Evolutionary conservation across 345 rosid species (phyloP).

Genomic region (Mangifera indica): DNA sequence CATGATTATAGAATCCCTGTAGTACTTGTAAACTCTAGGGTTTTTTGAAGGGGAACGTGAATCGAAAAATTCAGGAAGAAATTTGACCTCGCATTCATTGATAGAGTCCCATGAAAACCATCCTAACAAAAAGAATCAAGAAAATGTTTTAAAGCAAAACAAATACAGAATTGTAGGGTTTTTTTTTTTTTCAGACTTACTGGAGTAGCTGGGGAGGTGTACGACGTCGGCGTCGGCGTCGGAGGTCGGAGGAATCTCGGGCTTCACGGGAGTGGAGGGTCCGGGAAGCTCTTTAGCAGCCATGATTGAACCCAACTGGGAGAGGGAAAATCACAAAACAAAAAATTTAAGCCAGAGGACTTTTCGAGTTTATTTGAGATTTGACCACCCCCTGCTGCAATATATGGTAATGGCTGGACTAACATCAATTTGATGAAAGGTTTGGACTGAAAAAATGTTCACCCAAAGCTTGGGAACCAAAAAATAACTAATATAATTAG

Average conservation of each 20-base stretch:
- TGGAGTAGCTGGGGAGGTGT: conserved; percentile 75
- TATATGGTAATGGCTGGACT: no score
- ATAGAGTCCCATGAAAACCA: conserved; percentile 75
- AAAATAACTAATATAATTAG: no score
- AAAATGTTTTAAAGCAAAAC: not conserved
- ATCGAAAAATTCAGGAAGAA: conserved; percentile 79
- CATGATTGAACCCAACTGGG: not conserved
- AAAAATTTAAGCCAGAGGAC: not conserved
- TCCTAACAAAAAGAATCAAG: conserved; percentile 35
- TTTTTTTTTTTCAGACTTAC: conserved; percentile 41
- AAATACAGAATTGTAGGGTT: not conserved
- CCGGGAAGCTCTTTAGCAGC: conserved; percentile 29
- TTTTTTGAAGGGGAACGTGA: conserved; percentile 59
- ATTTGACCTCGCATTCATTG: conserved; percentile 71
- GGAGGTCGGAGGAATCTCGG: conserved; percentile 28
- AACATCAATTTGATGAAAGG: no score
- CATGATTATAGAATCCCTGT: conserved; percentile 71
- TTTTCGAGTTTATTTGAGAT: no score
- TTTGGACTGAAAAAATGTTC: no score
- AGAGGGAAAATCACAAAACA: not conserved
- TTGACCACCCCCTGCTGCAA: no score
- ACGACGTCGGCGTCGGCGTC: conserved; percentile 44
- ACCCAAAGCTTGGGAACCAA: no score
- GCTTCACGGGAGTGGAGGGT: conserved; percentile 26
- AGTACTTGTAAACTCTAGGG: conserved; percentile 60